phyloP scores from a whole-genome alignment of 495 filamentous ascomycete genomes.

The Parathielavia hyrcaniae region DNA sequence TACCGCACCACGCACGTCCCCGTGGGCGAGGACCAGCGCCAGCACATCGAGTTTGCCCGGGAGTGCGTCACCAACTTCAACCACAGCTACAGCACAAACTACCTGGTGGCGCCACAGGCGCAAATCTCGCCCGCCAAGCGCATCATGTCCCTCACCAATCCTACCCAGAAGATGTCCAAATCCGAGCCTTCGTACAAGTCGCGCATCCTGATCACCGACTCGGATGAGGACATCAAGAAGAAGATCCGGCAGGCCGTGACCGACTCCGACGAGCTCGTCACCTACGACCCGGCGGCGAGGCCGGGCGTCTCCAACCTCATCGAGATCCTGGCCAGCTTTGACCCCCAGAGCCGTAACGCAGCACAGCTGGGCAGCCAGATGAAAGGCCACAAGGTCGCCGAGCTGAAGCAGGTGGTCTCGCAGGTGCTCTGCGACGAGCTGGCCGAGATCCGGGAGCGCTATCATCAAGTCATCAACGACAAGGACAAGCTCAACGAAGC shows the following conservation, averaged over 20 bases:
- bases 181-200: slow-evolving; percentile 64
- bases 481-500: slow-evolving; percentile 48
- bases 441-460: slow-evolving; percentile 55
- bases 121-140: slow-evolving; percentile 68
- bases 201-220: slow-evolving; percentile 75
- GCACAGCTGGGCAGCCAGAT: slow-evolving; percentile 53
- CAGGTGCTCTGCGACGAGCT: slow-evolving; percentile 51
- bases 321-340: slow-evolving; percentile 63
- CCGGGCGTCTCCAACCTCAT: slow-evolving; percentile 87
- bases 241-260: slow-evolving; percentile 75
- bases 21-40: slow-evolving; percentile 86
- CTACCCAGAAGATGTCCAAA: slow-evolving; percentile 86
- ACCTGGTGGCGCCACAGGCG: slow-evolving; percentile 60
- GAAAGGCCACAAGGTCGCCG: slow-evolving; percentile 46
- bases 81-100: slow-evolving; percentile 56
- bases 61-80: slow-evolving; percentile 83
- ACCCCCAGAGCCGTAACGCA: slow-evolving; percentile 39
- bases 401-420: slow-evolving; percentile 63
- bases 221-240: slow-evolving; percentile 48
- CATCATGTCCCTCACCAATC: slow-evolving; percentile 80
- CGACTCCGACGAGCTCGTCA: slow-evolving; percentile 57
- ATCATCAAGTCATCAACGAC: slow-evolving; percentile 47
- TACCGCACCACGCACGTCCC: slow-evolving; percentile 91
- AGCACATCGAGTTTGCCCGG: slow-evolving; percentile 89
- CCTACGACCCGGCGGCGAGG: slow-evolving; percentile 61